Percentiles rank a stretch among this genome's conserved stretches.
These are phyloP conservation scores for Isochrysis galbana DNA, from an alignment of 78 protist species.

Conservation along the genomic window DNA sequence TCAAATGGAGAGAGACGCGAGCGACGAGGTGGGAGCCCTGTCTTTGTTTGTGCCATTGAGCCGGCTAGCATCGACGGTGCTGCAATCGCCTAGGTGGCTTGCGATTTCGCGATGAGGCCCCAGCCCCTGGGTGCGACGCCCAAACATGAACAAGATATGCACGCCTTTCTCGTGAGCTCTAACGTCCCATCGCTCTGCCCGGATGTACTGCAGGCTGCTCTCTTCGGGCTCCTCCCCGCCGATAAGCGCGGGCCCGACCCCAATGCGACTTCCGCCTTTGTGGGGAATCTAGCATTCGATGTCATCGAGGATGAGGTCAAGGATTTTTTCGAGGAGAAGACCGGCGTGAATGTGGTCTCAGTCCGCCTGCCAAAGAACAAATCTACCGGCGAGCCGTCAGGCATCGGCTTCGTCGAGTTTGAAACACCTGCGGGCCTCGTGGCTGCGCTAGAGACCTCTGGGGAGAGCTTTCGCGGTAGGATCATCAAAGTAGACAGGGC, in stretches of 20 bases:
- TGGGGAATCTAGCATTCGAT: neutral
- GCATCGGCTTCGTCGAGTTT: constrained; percentile 7
- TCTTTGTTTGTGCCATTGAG: too few species aligned
- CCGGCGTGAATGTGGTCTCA: neutral
- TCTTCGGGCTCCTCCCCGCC: neutral
- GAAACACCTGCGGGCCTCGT: too few species aligned
- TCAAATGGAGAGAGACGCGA: neutral
- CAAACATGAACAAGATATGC: neutral
- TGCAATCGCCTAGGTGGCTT: too few species aligned
- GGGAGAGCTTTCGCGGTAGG: too few species aligned
- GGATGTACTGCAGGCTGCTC: neutral
- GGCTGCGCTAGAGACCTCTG: too few species aligned
- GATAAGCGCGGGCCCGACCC: neutral
- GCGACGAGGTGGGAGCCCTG: neutral
- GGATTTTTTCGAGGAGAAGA: neutral
- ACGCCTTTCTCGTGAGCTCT: neutral
- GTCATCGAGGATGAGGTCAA: neutral
- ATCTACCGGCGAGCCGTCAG: neutral
- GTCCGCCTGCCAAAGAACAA: neutral
- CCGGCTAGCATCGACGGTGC: too few species aligned
- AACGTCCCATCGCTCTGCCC: too few species aligned
- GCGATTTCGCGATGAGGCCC: too few species aligned
- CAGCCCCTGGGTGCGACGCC: neutral
- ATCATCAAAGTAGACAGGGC: too few species aligned
- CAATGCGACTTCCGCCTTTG: neutral